These are phyloP conservation scores for Apodospora peruviana DNA, from an alignment of 495 filamentous ascomycete species.

Conservation along the genomic window DNA sequence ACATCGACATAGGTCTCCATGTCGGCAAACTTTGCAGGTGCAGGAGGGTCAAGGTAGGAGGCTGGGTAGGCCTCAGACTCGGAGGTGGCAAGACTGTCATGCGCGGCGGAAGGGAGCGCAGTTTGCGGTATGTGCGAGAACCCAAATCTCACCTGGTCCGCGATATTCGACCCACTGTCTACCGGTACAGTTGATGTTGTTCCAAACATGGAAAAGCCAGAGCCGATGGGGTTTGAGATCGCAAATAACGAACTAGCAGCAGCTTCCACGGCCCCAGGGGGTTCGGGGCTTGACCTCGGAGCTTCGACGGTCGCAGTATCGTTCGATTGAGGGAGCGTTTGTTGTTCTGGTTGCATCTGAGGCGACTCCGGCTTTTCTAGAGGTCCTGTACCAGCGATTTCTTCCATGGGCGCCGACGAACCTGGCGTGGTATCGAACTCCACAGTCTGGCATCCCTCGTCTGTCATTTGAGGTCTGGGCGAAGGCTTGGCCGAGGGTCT, in stretches of 20 bases:
- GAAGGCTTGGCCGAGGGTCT: no score
- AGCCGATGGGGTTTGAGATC: slow-evolving; percentile 2
- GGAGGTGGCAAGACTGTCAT: not conserved
- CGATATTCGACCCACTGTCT: slow-evolving; percentile 13
- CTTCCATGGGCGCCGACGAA: slow-evolving; percentile 1
- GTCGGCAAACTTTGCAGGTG: slow-evolving; percentile 10
- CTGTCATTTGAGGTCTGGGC: slow-evolving; percentile 33
- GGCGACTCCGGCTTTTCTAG: not conserved
- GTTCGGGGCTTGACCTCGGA: not conserved
- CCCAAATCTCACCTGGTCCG: slow-evolving; percentile 28
- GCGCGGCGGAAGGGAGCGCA: not conserved
- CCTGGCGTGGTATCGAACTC: slow-evolving; percentile 17
- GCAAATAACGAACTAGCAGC: slow-evolving; percentile 9
- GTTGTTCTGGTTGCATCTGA: not conserved
- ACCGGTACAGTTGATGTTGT: slow-evolving; percentile 7
- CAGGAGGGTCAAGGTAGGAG: slow-evolving; percentile 15
- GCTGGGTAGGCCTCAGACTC: slow-evolving; percentile 16
- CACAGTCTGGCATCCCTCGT: slow-evolving; percentile 44
- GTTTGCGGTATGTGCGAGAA: slow-evolving; percentile 26
- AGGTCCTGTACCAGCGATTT: not conserved
- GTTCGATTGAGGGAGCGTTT: not conserved
- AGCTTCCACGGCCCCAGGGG: not conserved
- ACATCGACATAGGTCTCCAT: slow-evolving; percentile 9
- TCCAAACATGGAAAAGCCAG: slow-evolving; percentile 21
- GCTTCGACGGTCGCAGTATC: no score